phyloP scores from a whole-genome alignment of 768 basidiomycete species.

The Astraeus odoratus region DNA sequence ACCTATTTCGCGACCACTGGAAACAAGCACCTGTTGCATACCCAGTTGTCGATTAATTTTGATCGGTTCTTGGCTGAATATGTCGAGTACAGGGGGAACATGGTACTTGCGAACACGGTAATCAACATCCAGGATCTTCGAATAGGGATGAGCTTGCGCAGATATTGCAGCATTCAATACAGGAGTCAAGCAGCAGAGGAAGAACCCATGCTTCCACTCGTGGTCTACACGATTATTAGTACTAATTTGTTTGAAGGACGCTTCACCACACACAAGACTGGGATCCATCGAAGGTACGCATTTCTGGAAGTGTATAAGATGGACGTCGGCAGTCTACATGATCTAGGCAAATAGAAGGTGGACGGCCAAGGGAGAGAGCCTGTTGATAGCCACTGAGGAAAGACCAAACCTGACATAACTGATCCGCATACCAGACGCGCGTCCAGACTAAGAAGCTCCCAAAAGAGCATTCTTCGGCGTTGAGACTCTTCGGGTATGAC shows the following conservation, averaged over 20 bases:
- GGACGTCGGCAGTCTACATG: slow-evolving; percentile 57
- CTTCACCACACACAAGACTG: slow-evolving; percentile 22
- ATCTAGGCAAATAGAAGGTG: slow-evolving; percentile 57
- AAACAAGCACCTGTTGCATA: slow-evolving; percentile 59
- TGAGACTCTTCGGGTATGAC: slow-evolving; percentile 69
- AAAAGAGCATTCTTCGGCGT: slow-evolving; percentile 61
- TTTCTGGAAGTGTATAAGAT: slow-evolving; percentile 24
- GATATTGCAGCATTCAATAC: slow-evolving; percentile 53
- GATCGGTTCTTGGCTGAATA: slow-evolving; percentile 31
- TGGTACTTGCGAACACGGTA: slow-evolving; percentile 47
- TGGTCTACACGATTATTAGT: slow-evolving; percentile 41
- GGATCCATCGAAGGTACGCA: slow-evolving; percentile 22
- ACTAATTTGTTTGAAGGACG: slow-evolving; percentile 4
- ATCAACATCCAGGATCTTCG: slow-evolving; percentile 47
- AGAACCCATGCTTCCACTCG: slow-evolving; percentile 65
- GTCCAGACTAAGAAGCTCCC: slow-evolving; percentile 70
- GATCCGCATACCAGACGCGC: slow-evolving; percentile 49
- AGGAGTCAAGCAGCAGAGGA: slow-evolving; percentile 54
- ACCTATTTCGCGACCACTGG: slow-evolving; percentile 62
- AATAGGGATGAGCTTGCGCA: slow-evolving; percentile 46
- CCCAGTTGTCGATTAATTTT: slow-evolving; percentile 44
- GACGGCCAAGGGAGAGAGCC: slow-evolving; percentile 67
- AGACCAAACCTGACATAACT: slow-evolving; percentile 6
- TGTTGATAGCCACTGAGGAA: slow-evolving; percentile 19
- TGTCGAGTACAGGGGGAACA: slow-evolving; percentile 44